These are phyloP conservation scores for Neofusicoccum sp. DNA, from an alignment of 2,329 filamentous ascomycete genomes.

Conservation along the genomic window DNA sequence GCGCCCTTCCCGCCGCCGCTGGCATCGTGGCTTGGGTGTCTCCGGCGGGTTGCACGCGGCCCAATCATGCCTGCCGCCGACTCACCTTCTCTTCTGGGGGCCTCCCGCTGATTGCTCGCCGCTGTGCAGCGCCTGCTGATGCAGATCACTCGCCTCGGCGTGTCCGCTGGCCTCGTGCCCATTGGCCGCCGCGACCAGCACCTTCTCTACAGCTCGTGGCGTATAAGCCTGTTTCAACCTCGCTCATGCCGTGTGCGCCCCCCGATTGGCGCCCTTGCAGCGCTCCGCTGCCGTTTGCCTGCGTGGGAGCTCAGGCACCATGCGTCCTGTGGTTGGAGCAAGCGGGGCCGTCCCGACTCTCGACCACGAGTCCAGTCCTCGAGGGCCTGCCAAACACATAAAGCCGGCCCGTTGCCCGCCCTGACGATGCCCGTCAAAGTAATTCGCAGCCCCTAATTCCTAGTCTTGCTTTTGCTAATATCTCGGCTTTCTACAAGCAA, in stretches of 20 bases:
- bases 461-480: neutral
- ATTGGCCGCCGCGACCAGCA: neutral
- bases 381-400: neutral
- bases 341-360: slow-evolving; percentile 1
- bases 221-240: slow-evolving; percentile 6
- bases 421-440: neutral
- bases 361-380: neutral
- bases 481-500: neutral
- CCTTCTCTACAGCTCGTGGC: neutral
- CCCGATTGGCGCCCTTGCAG: neutral
- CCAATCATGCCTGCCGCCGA: slow-evolving; percentile 16
- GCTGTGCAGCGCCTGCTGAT: slow-evolving; percentile 14
- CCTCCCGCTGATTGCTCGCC: neutral
- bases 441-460: neutral
- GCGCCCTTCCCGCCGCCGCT: neutral
- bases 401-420: neutral
- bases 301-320: slow-evolving; percentile 7
- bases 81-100: slow-evolving; percentile 8
- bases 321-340: neutral
- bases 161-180: neutral
- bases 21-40: neutral
- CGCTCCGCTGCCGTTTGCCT: slow-evolving; percentile 1
- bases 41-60: neutral
- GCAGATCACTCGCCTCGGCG: slow-evolving; percentile 2
- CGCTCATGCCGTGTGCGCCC: neutral